Percentiles rank a stretch among this genome's conserved stretches.
Evolutionary conservation across 768 basidiomycete genomes (phyloP).

Genomic region (Trametes villosa): DNA sequence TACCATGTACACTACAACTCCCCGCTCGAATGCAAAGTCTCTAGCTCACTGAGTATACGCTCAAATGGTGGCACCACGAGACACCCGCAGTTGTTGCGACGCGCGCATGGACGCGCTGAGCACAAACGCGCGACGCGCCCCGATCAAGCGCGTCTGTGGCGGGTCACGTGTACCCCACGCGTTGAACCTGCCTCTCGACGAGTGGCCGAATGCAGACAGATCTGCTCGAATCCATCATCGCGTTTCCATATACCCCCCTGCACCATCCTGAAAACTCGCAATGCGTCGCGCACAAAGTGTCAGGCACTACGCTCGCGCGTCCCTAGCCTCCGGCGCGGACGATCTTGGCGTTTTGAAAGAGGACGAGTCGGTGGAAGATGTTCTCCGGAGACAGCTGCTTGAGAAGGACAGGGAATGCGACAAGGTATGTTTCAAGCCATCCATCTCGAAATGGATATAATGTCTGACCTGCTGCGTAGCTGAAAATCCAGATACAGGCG

Average conservation of each 20-base stretch:
- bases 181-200: conserved; percentile 12
- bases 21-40: background rate
- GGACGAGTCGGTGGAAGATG: conserved; percentile 63
- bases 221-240: background rate
- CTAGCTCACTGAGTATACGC: too few species aligned
- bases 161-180: conserved; percentile 15
- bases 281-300: conserved; percentile 72
- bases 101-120: too few species aligned
- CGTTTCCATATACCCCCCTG: background rate
- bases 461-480: conserved; percentile 34
- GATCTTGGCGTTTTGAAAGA: conserved; percentile 68
- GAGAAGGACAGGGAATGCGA: conserved; percentile 75
- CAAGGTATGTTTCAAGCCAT: conserved; percentile 45
- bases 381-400: conserved; percentile 62
- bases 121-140: background rate
- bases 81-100: too few species aligned
- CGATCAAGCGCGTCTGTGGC: conserved; percentile 18
- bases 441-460: background rate
- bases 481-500: conserved; percentile 62
- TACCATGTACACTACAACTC: background rate
- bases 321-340: conserved; percentile 50
- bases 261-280: background rate
- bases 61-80: too few species aligned
- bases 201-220: conserved; percentile 3
- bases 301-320: conserved; percentile 57